These are phyloP conservation scores for Backusella psychrophila DNA, from an alignment of 192 early-diverging fungal species.

Conservation along the genomic window DNA sequence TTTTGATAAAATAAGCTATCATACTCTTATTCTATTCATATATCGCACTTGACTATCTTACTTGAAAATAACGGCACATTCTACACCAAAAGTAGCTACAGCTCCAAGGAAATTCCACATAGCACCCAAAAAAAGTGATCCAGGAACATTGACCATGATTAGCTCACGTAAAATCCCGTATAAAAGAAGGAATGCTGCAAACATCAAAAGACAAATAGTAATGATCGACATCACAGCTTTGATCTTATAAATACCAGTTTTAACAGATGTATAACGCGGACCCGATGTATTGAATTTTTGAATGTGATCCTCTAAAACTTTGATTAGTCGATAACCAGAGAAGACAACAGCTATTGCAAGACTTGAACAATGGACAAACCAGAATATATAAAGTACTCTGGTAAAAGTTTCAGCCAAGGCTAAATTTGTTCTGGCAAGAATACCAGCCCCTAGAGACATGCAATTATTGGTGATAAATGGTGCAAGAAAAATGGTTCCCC, in stretches of 20 bases:
- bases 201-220: slow-evolving; percentile 20
- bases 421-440: slow-evolving; percentile 3
- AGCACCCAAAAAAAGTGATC: slow-evolving; percentile 18
- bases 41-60: background rate
- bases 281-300: slow-evolving; percentile 16
- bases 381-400: slow-evolving; percentile 23
- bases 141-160: slow-evolving; percentile 18
- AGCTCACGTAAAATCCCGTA: slow-evolving; percentile 30
- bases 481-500: slow-evolving; percentile 17
- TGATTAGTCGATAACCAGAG: slow-evolving; percentile 19
- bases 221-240: slow-evolving; percentile 20
- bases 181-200: slow-evolving; percentile 29
- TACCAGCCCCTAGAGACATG: slow-evolving; percentile 24
- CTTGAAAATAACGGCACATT: slow-evolving; percentile 29
- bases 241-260: slow-evolving; percentile 31
- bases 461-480: slow-evolving; percentile 30
- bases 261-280: slow-evolving; percentile 12
- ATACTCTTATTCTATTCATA: background rate
- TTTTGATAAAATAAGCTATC: background rate
- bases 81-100: slow-evolving; percentile 22
- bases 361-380: slow-evolving; percentile 27
- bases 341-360: slow-evolving; percentile 13
- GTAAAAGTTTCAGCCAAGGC: slow-evolving; percentile 19
- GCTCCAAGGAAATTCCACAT: slow-evolving; percentile 30
- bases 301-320: slow-evolving; percentile 15